A percentile compares a stretch with the other conserved stretches of the same genome.
Conservation (phyloP, 1,139 yeast genomes). For the Debaryomyces robertsiae region DNA sequence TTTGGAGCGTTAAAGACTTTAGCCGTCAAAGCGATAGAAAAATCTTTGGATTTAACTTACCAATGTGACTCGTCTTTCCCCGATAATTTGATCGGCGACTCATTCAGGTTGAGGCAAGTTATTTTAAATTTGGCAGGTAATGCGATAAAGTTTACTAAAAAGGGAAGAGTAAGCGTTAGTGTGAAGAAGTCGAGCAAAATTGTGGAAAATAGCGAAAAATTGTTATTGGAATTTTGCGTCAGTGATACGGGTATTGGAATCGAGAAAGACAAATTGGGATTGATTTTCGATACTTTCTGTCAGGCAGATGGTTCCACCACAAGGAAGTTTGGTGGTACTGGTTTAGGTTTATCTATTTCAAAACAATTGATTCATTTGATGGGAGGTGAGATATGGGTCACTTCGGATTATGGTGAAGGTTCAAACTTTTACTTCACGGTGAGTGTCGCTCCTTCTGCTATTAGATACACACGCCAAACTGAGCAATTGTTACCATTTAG, state of each 20-base stretch:
- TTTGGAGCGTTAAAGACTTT: conserved; percentile 86
- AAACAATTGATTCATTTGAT: conserved; percentile 82
- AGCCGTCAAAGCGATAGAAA: conserved; percentile 87
- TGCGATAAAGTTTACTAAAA: conserved; percentile 82
- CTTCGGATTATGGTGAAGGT: conserved; percentile 78
- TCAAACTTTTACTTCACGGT: conserved; percentile 81
- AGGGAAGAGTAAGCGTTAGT: conserved; percentile 72
- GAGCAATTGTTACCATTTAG: conserved; percentile 75
- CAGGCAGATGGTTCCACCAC: conserved; percentile 94
- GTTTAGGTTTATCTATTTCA: conserved; percentile 82
- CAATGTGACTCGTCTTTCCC: conserved; percentile 87
- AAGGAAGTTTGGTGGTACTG: conserved; percentile 90
- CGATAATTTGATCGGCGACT: conserved; percentile 82
- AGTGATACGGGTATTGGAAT: conserved; percentile 91
- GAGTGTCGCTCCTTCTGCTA: conserved; percentile 72
- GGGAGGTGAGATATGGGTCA: conserved; percentile 93
- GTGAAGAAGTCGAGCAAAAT: conserved; percentile 54
- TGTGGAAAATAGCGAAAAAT: conserved; percentile 51
- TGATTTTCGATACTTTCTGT: conserved; percentile 85
- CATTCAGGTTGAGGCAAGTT: conserved; percentile 82
- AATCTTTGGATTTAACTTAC: conserved; percentile 75
- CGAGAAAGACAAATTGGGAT: conserved; percentile 76
- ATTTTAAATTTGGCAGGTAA: conserved; percentile 83
- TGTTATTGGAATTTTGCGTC: conserved; percentile 79
- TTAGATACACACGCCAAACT: conserved; percentile 62